These are phyloP conservation scores for Cynara cardunculus DNA, from an alignment of 129 eudicot genomes.

Conservation along the genomic window DNA sequence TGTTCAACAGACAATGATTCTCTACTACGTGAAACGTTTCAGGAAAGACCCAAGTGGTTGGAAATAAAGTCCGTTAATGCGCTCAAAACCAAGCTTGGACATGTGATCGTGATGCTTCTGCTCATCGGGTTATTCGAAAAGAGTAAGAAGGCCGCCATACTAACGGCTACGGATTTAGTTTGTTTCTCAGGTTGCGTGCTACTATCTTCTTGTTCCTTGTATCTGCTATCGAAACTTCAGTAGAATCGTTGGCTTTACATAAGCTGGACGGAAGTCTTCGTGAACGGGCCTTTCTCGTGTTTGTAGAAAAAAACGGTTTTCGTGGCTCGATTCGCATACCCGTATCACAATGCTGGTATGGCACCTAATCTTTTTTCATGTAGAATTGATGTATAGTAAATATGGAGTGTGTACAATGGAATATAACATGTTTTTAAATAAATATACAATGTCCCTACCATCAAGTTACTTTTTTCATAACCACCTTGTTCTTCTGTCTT, in stretches of 20 bases:
- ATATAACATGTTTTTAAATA: neutral
- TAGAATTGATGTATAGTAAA: conserved; percentile 23
- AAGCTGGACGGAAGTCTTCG: neutral
- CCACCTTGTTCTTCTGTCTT: too few relatives aligned
- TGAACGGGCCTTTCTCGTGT: neutral
- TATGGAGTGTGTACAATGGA: conserved; percentile 14
- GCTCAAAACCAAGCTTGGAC: conserved; percentile 92
- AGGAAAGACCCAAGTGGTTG: conserved; percentile 96
- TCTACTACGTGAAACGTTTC: conserved; percentile 19
- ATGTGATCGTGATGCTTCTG: conserved; percentile 95
- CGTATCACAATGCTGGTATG: neutral
- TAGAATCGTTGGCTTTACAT: neutral
- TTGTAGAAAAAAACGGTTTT: neutral
- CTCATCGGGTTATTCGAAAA: conserved; percentile 87
- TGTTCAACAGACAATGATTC: neutral
- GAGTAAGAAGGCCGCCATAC: conserved; percentile 69
- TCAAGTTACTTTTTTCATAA: neutral
- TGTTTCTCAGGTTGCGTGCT: conserved; percentile 84
- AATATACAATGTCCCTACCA: neutral
- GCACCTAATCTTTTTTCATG: neutral
- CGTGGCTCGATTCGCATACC: neutral
- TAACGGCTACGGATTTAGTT: conserved; percentile 68
- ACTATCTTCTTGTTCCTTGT: conserved; percentile 70
- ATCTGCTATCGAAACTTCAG: conserved; percentile 72
- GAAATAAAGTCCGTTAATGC: conserved; percentile 86